Base-by-base conservation (phyloP, 2,329 filamentous ascomycete species). In the Pestalotiopsis sp. region DNA sequence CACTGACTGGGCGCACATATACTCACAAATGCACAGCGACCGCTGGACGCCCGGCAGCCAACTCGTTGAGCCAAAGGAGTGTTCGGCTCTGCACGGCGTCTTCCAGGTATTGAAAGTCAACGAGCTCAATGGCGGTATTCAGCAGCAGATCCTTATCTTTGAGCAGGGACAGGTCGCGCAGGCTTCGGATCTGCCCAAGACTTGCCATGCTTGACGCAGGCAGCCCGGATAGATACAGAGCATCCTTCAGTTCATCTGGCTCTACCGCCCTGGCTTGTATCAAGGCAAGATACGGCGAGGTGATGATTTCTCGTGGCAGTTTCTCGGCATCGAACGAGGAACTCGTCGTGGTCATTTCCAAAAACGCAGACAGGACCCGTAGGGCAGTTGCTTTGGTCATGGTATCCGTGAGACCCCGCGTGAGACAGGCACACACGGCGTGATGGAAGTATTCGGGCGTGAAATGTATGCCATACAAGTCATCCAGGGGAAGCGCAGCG, bases 81-180 rank as follows among this genome's bases (percentile, higher is more conserved):
- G 83, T 87, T 14, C 88, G 83, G 58, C 86, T 85, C 75, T 92
- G 90, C 20, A 90, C 83, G 1, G 82, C 81, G 68, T 92, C 89
- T 68, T 92, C 90, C 7, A 91, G 80, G 68, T 87, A 87, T 68
- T 87, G 86, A 73, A 92, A 92, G 75, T 92, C 90, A 11, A 92
- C 86, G 57, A 92, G 81, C 74, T 88, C 86, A 67, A 92, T 89
- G 1, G 88, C 88, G 3, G 88, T 87, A 70, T 88, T 89, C 5
- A 92, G 82, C 17, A 92, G 78, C 13, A 92, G 76, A 69, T 91
- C 88, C 71, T 88, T 86, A 70, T 92, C 89, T 66, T 85, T 85
- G 73, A 90, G 82, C 5, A 75, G 70, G 6, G 79, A 76, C 9
- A 87, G 74, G 70, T 86, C 81, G 52, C 84, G 81, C 59, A 84